Conservation (phyloP, 257 asterid genomes). For the Scutellaria minor region DNA sequence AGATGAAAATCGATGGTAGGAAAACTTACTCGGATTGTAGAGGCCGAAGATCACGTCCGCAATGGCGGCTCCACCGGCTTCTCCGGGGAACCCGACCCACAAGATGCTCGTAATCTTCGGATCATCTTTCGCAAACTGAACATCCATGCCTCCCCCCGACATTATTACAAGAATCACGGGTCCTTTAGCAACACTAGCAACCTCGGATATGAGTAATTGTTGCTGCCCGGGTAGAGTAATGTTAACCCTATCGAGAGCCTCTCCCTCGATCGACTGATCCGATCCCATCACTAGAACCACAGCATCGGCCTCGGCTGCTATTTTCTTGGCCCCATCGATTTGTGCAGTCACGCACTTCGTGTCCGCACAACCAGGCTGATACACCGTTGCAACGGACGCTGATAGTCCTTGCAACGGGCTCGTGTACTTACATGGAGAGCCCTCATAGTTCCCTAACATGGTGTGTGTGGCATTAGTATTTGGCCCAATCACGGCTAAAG, state of each 20-base stretch:
- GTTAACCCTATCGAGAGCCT: slow-evolving; percentile 58
- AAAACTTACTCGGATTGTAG: slow-evolving; percentile 70
- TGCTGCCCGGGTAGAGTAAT: slow-evolving; percentile 95
- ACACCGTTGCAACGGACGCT: slow-evolving; percentile 56
- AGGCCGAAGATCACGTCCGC: slow-evolving; percentile 74
- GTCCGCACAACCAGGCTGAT: slow-evolving; percentile 59
- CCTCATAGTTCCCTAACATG: slow-evolving; percentile 88
- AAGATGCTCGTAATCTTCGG: slow-evolving; percentile 74
- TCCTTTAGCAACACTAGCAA: slow-evolving; percentile 70
- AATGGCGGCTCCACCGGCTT: slow-evolving; percentile 90
- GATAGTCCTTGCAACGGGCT: slow-evolving; percentile 70
- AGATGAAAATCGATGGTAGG: no score
- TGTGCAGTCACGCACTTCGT: slow-evolving; percentile 59
- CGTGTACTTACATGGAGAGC: slow-evolving; percentile 73
- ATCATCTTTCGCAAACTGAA: slow-evolving; percentile 71
- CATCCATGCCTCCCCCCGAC: slow-evolving; percentile 92
- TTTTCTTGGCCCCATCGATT: slow-evolving; percentile 58
- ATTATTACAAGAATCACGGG: slow-evolving; percentile 88
- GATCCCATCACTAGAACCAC: slow-evolving; percentile 86
- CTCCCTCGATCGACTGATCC: slow-evolving; percentile 71
- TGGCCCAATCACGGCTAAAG: slow-evolving; percentile 89
- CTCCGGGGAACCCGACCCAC: slow-evolving; percentile 97
- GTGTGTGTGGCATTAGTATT: slow-evolving; percentile 66
- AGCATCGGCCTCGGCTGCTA: slow-evolving; percentile 70
- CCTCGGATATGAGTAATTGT: slow-evolving; percentile 54